phyloP scores from a whole-genome alignment of 139 green algal genomes.

The Deuterostichococcus epilithicus region DNA sequence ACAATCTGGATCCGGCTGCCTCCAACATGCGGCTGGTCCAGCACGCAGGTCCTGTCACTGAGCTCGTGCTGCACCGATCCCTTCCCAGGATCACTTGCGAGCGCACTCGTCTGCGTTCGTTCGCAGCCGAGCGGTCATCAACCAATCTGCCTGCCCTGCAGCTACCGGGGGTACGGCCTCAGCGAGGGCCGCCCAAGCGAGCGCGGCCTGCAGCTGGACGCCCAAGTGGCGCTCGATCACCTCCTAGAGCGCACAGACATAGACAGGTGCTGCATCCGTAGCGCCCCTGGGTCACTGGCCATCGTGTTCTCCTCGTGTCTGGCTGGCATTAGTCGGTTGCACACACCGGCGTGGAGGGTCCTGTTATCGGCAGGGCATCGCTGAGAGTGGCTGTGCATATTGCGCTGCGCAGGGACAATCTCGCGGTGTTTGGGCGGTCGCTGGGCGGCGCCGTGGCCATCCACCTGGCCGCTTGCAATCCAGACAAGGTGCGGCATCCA shows the following conservation, averaged over 20 bases:
- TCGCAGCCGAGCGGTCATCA: too few relatives aligned
- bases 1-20: too few relatives aligned
- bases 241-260: conserved; percentile 50
- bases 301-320: too few relatives aligned
- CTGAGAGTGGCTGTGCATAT: neutral
- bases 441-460: conserved; percentile 82
- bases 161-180: conserved; percentile 82
- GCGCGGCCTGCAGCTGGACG: conserved; percentile 66
- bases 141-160: conserved; percentile 27
- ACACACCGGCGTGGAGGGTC: too few relatives aligned
- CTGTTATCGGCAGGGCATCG: neutral
- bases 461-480: conserved; percentile 53
- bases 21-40: too few relatives aligned
- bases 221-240: conserved; percentile 53
- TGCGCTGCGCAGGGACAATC: conserved; percentile 4
- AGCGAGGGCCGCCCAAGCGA: conserved; percentile 67
- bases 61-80: too few relatives aligned
- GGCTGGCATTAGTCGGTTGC: too few relatives aligned
- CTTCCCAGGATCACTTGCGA: too few relatives aligned
- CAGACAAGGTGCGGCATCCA: conserved; percentile 33
- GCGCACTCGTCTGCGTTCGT: too few relatives aligned
- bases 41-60: too few relatives aligned
- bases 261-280: conserved; percentile 14
- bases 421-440: conserved; percentile 78
- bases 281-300: too few relatives aligned